A percentile compares a stretch with the other conserved stretches of the same genome.
Conservation (phyloP, 2,329 filamentous ascomycete species). For the Zymoseptoria crescenta region DNA sequence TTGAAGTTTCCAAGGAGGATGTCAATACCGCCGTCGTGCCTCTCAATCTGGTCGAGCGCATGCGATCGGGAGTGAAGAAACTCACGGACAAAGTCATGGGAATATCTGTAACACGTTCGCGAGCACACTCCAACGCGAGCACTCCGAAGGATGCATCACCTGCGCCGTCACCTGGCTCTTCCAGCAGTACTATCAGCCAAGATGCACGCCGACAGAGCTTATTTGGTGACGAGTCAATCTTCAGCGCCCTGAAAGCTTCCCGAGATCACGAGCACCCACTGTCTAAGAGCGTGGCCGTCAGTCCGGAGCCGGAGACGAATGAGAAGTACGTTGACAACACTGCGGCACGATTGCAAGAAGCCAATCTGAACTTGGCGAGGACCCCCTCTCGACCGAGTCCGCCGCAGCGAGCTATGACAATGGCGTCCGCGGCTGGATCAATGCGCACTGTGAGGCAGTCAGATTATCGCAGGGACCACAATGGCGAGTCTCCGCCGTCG, state of each 20-base stretch:
- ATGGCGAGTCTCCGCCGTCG: conserved; percentile 30
- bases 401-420: conserved; percentile 35
- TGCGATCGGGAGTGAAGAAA: conserved; percentile 61
- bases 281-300: conserved; percentile 65
- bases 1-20: conserved; percentile 86
- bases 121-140: conserved; percentile 47
- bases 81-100: conserved; percentile 39
- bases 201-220: conserved; percentile 50
- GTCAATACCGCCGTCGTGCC: conserved; percentile 85
- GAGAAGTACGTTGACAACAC: conserved; percentile 17
- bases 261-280: conserved; percentile 61
- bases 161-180: conserved; percentile 46
- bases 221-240: conserved; percentile 50
- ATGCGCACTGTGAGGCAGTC: conserved; percentile 39
- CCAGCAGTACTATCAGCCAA: conserved; percentile 48
- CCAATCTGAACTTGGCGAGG: conserved; percentile 10
- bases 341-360: conserved; percentile 7
- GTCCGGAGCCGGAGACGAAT: conserved; percentile 44
- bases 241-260: conserved; percentile 43
- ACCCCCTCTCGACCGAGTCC: conserved; percentile 22
- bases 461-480: conserved; percentile 26
- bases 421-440: conserved; percentile 36
- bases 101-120: conserved; percentile 22
- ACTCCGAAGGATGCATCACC: conserved; percentile 45
- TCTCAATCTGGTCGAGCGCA: conserved; percentile 76